phyloP scores from a whole-genome alignment of 306 rosid species.

The Arachis hypogaea region DNA sequence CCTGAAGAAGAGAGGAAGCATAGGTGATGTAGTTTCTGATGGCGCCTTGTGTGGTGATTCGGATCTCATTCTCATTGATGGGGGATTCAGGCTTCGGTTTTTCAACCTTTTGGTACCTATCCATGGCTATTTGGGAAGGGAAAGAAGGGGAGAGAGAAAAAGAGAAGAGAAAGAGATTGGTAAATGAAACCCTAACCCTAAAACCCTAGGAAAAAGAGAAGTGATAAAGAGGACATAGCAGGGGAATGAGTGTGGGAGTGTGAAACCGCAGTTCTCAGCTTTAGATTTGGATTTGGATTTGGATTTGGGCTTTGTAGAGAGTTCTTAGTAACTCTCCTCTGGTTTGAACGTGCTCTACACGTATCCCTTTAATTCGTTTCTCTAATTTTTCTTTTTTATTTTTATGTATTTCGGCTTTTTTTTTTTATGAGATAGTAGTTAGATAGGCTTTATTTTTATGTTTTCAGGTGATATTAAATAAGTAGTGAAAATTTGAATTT shows the following conservation, averaged over 20 bases:
- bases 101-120: constrained; percentile 91
- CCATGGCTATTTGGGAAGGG: constrained; percentile 55
- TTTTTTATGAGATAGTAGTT: too few species aligned
- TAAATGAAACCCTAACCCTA: constrained; percentile 60
- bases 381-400: too few species aligned
- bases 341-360: too few species aligned
- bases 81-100: constrained; percentile 82
- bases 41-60: constrained; percentile 95
- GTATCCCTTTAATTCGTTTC: too few species aligned
- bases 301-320: too few species aligned
- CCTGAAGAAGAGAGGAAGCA: constrained; percentile 93
- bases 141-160: not conserved
- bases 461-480: too few species aligned
- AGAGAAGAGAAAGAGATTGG: not conserved
- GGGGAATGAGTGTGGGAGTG: not conserved
- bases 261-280: not conserved
- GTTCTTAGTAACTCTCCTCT: too few species aligned
- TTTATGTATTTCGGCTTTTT: too few species aligned
- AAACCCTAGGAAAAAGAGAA: constrained; percentile 54
- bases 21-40: constrained; percentile 97
- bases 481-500: too few species aligned
- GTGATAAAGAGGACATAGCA: not conserved
- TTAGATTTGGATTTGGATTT: not conserved
- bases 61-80: constrained; percentile 84
- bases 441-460: too few species aligned